Base-by-base conservation (phyloP, 345 rosid genomes). In the Adansonia digitata region DNA sequence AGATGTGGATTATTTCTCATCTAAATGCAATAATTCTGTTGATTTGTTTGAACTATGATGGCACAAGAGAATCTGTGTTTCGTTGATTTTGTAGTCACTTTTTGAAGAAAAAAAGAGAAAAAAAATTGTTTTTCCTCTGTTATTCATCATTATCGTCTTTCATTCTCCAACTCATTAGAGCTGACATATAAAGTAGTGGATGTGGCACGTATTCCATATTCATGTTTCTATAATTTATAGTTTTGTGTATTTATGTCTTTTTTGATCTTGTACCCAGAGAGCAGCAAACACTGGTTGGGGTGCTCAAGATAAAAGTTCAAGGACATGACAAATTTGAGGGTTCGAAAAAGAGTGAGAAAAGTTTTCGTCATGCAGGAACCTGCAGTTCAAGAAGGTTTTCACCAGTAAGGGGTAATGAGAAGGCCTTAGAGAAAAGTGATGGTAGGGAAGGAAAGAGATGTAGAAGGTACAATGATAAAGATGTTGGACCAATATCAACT, bases 241-340 rank as follows among this genome's bases (percentile, higher is more conserved):
- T n/a, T n/a, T n/a, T n/a, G n/a, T n/a, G n/a, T n/a, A 45, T 71
- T 56, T 59, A 46, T 77, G 7, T n/a, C 24, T 74, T 62, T 31
- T n/a, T 72, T 55, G 49, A 76, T 75, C 45, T 52, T 64, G 63
- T 75, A 14, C 73, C 69, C 83, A 88, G 97, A 89, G 92, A 88
- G 97, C 94, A 75, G 97, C 93, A 73, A 90, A 90, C 81, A 92
- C 91, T 0, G 94, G 93, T 34, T 87, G 98, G 91, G 97, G 96
- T 82, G 83, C 83, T 80, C 80, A 88, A 76, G 97, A 92, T 80
- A 86, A 80, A 74, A 82, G 82, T 78, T 72, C 86, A 27, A 85
- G 91, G 89, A 55, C 87, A 89, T 77, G 94, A 87, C 77, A 89
- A 81, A 78, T 94, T 85, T 80, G 88, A 85, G 55, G 92, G 85